Evolutionary conservation across 371 early-diverging fungal genomes (phyloP).

Genomic region (Nematocida ausubeli): DNA sequence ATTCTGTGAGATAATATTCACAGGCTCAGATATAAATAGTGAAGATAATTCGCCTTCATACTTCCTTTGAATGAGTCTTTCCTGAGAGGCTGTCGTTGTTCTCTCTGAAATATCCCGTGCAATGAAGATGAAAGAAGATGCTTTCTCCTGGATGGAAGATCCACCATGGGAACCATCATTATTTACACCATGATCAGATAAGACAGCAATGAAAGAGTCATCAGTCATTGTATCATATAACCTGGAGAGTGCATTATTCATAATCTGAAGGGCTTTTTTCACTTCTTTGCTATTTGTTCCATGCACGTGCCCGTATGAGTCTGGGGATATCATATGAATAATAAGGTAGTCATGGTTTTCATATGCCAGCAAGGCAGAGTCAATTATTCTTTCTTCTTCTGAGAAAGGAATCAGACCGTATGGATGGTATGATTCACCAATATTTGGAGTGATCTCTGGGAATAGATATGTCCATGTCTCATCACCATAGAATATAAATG

Average conservation of each 20-base stretch:
- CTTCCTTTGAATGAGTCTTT: background rate
- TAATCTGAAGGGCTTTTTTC: conserved; percentile 74
- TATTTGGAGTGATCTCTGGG: conserved; percentile 42
- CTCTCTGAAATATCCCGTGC: conserved; percentile 32
- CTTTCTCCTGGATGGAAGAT: conserved; percentile 75
- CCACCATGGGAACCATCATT: conserved; percentile 95
- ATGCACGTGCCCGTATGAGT: conserved; percentile 64
- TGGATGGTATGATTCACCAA: conserved; percentile 45
- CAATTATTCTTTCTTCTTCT: conserved; percentile 57
- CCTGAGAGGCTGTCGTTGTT: background rate
- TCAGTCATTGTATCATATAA: conserved; percentile 73
- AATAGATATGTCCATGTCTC: conserved; percentile 64
- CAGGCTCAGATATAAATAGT: conserved; percentile 16
- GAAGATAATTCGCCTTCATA: background rate
- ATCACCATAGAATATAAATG: conserved; percentile 66
- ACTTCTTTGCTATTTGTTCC: conserved; percentile 73
- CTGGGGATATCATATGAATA: conserved; percentile 52
- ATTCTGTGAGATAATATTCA: conserved; percentile 61
- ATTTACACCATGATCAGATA: conserved; percentile 97
- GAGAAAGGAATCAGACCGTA: conserved; percentile 31
- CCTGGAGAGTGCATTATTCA: conserved; percentile 74
- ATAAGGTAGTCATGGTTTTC: conserved; percentile 18
- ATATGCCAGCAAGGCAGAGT: conserved; percentile 39
- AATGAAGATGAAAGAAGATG: conserved; percentile 61
- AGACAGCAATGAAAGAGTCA: conserved; percentile 79